Base-by-base conservation (phyloP, 2,329 filamentous ascomycete genomes). In the Hypoxylon sp. region DNA sequence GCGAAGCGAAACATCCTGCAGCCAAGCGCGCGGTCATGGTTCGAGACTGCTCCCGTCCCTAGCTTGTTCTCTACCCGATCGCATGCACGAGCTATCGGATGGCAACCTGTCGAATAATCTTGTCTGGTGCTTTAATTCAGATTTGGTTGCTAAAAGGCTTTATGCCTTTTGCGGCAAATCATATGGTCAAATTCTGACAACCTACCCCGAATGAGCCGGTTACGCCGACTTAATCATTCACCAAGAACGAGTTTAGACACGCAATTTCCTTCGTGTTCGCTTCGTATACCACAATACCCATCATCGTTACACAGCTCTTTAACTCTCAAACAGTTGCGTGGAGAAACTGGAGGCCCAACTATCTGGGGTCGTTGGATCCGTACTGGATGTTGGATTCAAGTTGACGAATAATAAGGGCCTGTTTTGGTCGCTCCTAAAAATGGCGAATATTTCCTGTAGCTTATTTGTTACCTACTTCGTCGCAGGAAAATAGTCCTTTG, bases 201-300 rank as follows among this genome's bases (percentile, higher is more conserved):
- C n/a, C n/a, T n/a, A n/a, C n/a, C n/a, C n/a, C n/a, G n/a, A n/a
- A n/a, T n/a, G n/a, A n/a, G n/a, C n/a, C n/a, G n/a, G n/a, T n/a
- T n/a, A n/a, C n/a, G n/a, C n/a, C n/a, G n/a, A n/a, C n/a, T n/a
- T n/a, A n/a, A n/a, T n/a, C n/a, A n/a, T n/a, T n/a, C n/a, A n/a
- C n/a, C n/a, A n/a, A n/a, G n/a, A 32, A 49, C 45, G 52, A 53
- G 48, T 29, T n/a, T n/a, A 54, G 42, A 45, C 50, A 55, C 55
- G 51, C 31, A 50, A 51, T 66, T 57, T 50, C 43, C 50, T 63
- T 64, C 60, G 55, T 60, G 53, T 64, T 63, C 55, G 31, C 60
- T 65, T 63, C 60, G 29, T 43, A 59, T 42, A 45, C 31, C 23
- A 48, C 34, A 43, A 50, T 30, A 38, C 40, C 49, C 51, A 38